Percentiles rank a stretch among this genome's conserved stretches.
phyloP scores from a whole-genome alignment of 306 rosid genomes.

The Sphenostylis stenocarpa region DNA sequence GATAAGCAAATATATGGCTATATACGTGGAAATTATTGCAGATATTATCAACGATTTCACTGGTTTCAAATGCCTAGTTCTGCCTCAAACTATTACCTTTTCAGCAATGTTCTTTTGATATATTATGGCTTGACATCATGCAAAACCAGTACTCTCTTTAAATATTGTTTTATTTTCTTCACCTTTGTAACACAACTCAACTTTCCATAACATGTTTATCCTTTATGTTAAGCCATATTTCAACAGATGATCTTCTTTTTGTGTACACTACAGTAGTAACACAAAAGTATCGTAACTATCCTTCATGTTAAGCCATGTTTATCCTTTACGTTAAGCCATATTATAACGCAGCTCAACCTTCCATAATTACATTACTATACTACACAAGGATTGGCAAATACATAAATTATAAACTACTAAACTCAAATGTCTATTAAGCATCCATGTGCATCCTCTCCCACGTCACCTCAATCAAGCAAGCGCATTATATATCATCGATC shows the following conservation, averaged over 20 bases:
- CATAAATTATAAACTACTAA: neutral
- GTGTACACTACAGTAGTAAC: neutral
- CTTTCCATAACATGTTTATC: neutral
- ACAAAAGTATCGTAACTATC: no score
- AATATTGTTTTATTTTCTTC: neutral
- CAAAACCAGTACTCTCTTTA: neutral
- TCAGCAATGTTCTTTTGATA: neutral
- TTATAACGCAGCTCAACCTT: neutral
- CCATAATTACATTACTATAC: neutral
- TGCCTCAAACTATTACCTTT: neutral
- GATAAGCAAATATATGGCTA: neutral
- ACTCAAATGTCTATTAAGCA: slow-evolving; percentile 4
- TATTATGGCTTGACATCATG: neutral
- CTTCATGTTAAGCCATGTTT: neutral
- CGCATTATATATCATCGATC: neutral
- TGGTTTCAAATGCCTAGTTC: neutral
- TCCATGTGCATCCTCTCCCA: neutral
- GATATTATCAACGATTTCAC: neutral
- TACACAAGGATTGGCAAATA: neutral
- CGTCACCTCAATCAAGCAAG: slow-evolving; percentile 5
- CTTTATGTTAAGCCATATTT: neutral
- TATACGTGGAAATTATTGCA: neutral
- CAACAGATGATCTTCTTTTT: neutral
- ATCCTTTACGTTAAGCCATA: neutral
- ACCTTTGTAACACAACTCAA: neutral